These are phyloP conservation scores for Cystobasidium slooffiae DNA, from an alignment of 1,284 basidiomycete genomes.

Conservation along the genomic window DNA sequence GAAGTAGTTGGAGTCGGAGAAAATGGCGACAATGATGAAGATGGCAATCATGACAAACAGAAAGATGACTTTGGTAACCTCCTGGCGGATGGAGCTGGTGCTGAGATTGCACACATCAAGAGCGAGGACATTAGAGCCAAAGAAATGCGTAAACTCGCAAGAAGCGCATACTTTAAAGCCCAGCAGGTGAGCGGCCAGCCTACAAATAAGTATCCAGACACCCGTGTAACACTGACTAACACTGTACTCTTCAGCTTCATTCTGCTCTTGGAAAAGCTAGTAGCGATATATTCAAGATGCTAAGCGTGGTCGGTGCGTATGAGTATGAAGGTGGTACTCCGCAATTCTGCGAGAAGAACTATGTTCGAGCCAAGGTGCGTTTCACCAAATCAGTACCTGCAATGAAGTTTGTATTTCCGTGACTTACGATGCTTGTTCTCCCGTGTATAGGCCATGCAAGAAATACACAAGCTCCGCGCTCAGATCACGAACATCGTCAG, in stretches of 20 bases:
- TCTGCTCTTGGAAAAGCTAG: constrained; percentile 77
- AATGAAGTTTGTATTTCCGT: too few species aligned
- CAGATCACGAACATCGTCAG: constrained; percentile 85
- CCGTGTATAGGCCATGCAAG: constrained; percentile 88
- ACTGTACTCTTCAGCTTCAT: constrained; percentile 65
- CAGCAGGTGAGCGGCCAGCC: constrained; percentile 66
- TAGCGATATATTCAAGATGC: constrained; percentile 85
- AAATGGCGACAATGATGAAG: constrained; percentile 59
- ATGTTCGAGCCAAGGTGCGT: constrained; percentile 89
- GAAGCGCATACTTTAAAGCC: constrained; percentile 76
- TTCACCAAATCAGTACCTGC: too few species aligned
- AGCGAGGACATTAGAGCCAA: constrained; percentile 68
- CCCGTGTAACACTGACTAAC: not conserved
- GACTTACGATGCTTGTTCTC: too few species aligned
- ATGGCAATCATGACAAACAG: constrained; percentile 55
- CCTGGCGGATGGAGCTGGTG: constrained; percentile 52
- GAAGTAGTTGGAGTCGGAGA: constrained; percentile 65
- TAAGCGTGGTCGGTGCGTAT: constrained; percentile 94
- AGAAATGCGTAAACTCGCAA: constrained; percentile 68
- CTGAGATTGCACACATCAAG: constrained; percentile 64
- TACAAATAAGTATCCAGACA: constrained; percentile 34
- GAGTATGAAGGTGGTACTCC: constrained; percentile 82
- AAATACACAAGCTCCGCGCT: constrained; percentile 93
- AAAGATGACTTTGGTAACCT: constrained; percentile 42
- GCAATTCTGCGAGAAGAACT: constrained; percentile 84